These are phyloP conservation scores for Apiotrichum montevideense DNA, from an alignment of 1,284 basidiomycete genomes.

Conservation along the genomic window DNA sequence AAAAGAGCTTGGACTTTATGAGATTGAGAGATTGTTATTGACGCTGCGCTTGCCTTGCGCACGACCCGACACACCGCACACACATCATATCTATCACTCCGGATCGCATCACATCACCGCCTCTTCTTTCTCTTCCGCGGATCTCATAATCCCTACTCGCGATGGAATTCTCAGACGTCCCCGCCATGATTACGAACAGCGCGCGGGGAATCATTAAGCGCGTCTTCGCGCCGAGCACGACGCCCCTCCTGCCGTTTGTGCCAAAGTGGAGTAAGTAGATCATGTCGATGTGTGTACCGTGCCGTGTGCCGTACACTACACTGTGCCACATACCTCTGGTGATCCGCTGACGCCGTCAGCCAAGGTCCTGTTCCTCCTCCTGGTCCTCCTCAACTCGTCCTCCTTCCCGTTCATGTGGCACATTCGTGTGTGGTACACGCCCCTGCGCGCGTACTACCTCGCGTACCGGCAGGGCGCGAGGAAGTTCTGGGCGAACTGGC, in stretches of 20 bases:
- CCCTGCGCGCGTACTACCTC: slow-evolving; percentile 23
- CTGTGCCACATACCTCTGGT: neutral
- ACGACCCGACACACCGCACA: too few species aligned
- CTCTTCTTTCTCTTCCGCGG: too few species aligned
- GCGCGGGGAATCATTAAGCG: slow-evolving; percentile 5
- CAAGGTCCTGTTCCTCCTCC: slow-evolving; percentile 38
- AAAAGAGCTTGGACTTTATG: too few species aligned
- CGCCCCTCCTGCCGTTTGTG: slow-evolving; percentile 38
- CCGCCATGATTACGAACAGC: slow-evolving; percentile 1
- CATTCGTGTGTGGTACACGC: slow-evolving; percentile 34
- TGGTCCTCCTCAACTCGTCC: slow-evolving; percentile 37
- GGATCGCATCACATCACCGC: too few species aligned
- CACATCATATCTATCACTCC: too few species aligned
- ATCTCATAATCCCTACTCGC: neutral
- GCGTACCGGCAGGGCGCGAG: slow-evolving; percentile 24
- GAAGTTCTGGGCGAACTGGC: slow-evolving; percentile 30
- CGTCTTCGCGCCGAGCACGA: slow-evolving; percentile 13
- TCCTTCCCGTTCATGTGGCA: slow-evolving; percentile 46
- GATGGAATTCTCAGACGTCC: neutral
- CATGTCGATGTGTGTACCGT: too few species aligned
- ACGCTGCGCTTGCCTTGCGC: too few species aligned
- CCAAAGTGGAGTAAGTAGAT: slow-evolving; percentile 34
- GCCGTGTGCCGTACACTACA: too few species aligned
- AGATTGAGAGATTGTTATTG: too few species aligned
- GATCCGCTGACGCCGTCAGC: slow-evolving; percentile 23